Base-by-base conservation (phyloP, 352 stramenopile species). In the Phytophthora vignae region DNA sequence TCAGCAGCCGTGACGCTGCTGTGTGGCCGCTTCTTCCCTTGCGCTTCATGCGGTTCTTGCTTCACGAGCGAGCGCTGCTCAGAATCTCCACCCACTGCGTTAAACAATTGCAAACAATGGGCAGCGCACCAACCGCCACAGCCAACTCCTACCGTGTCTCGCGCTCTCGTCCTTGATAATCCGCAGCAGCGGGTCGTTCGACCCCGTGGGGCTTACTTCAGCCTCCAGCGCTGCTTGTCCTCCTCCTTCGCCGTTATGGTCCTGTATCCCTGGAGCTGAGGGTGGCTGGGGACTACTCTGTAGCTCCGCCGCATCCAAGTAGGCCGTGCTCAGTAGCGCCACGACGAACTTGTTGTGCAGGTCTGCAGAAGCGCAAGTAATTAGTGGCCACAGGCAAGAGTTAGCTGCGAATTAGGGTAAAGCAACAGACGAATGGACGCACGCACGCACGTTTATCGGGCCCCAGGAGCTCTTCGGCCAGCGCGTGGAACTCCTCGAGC, bases 311-410 rank as follows among this genome's bases (percentile, higher is more conserved):
- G 69, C 63, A 10, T 67, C 56, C 46, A 71, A 69, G 22, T 74
- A 69, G 15, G 68, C 52, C 11, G 82, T 77, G 50, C 81, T 81
- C 40, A 92, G 73, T 2, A 92, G 59, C 60, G 81, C 81, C 46
- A 87, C 70, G 38, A 90, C 75, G 22, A 92, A 87, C 46, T 75
- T 70, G 44, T 92, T 92, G 73, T 92, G 85, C 17, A 90, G 59
- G 59, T 81, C 77, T 74, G 73, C 60, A 14, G 14, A 19, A 49
- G 11, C 12, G 15, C n/a, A 56, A 38, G 2, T 25, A 49, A 49
- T 40, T 21, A 64, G 25, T 15, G 69, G n/a, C 33, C 42, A 69
- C 22, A n/a, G 38, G 12, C 6, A 44, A 44, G 12, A n/a, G 15
- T n/a, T 44, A 44, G 38, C 38, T 44, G 38, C 12, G 4, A 44